Evolutionary conservation across 192 early-diverging fungal genomes (phyloP), one percentile per base, ranked within the genome.

Genomic region (Hyaloraphidium curvatum): DNA sequence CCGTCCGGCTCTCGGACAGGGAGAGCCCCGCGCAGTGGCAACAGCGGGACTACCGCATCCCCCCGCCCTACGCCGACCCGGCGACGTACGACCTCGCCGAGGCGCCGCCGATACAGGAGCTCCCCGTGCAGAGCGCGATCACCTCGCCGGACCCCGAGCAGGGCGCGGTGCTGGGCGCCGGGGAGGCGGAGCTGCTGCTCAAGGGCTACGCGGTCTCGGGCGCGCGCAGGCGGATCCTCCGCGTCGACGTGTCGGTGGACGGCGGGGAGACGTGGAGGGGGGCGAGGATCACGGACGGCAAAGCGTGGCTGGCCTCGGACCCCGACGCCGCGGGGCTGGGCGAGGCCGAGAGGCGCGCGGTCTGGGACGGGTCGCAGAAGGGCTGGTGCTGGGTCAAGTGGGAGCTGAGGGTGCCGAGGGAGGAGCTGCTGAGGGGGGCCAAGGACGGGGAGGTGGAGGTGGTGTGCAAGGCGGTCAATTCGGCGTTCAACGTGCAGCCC

Each of bases 21-120:
- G 43, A 48, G 43, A 48, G 43, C 25, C 43, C 14, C 11, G 43
- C 43, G 5, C 43, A 48, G 43, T 48, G 43, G 43, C 43, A 48
- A 48, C 43, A 25, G 4, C 43, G 43, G 25, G 43, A 48, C 19
- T 48, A 48, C 43, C 11, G 25, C 17, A 11, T 48, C 4, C 25
- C 25, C 19, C 43, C 43, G 4, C 43, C 43, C 11, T 25, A 48
- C 43, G 43, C 25, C 23, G 25, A 14, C 43, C 43, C 43, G 17
- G 43, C 14, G 14, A 48, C 43, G 25, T 14, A 14, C 25, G 43
- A 48, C 23, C 25, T 22, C 43, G 14, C 43, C 43, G 9, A 14
- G 7, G 43, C 25, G 4, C 43, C 43, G 4, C 17, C 43, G 17
- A 48, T 48, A 14, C 43, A 48, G 19, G 25, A 14, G 7, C 14